Base-by-base conservation (phyloP, 352 stramenopile species). In the Globisporangium solare region DNA sequence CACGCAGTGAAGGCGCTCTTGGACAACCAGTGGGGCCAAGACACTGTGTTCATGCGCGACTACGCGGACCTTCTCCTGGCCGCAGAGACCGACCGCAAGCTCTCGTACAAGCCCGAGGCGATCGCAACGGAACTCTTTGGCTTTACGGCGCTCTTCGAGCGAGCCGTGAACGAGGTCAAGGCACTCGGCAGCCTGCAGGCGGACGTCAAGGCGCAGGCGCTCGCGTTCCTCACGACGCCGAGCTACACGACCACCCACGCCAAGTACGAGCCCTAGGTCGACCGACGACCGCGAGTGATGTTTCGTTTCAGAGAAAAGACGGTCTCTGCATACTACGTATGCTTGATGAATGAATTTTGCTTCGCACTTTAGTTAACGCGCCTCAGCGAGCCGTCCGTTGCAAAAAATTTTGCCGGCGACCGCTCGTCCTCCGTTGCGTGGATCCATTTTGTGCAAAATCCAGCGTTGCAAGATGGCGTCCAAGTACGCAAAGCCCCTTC, bases 401-500 rank as follows among this genome's bases (percentile, higher is more conserved):
- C 27, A 35, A 6, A 35, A 6, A 35, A 3, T 35, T 35, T 35
- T 10, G 7, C 27, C 27, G 27, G 10, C 27, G 27, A 35, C 27
- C 27, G 6, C 10, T 35, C 10, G 27, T 27, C 27, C 27, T 35
- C n/a, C 10, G 27, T 35, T 27, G 24, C 27, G 27, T 35, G 5
- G 3, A 10, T 35, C 3, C 7, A 10, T 6, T 11, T 10, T 43
- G 10, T 5, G 20, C 24, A n/a, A n/a, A n/a, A n/a, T n/a, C n/a
- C n/a, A 58, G 15, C 27, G 27, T 35, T 35, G 27, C 6, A 6
- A 35, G 10, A 93, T 96, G 81, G 78, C 86, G 39, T 92, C 81
- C 56, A 90, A 88, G 67, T 94, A 93, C 32, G 79, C 84, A 41
- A 94, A 94, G 68, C 68, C 74, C 15, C 77, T 94, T 51, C 77